Evolutionary conservation across 2,329 filamentous ascomycete genomes (phyloP).

Genomic region (Colletotrichum viniferum): DNA sequence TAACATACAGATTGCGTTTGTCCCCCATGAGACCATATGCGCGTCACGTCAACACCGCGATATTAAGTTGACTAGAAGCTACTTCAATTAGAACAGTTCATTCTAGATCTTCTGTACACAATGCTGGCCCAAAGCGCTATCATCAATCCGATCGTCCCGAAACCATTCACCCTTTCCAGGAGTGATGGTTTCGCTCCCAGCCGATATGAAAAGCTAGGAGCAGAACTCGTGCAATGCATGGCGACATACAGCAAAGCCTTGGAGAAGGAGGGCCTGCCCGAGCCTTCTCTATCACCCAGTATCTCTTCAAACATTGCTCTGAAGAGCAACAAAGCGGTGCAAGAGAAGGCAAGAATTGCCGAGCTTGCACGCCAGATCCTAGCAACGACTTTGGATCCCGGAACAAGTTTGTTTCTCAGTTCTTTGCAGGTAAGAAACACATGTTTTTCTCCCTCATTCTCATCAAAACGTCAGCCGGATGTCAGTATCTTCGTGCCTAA

Average conservation of each 20-base stretch:
- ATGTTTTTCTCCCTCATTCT: accelerated
- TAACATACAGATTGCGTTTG: accelerated
- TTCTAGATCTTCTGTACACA: not conserved
- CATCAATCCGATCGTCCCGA: not conserved
- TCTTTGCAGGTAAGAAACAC: not conserved
- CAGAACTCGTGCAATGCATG: not conserved
- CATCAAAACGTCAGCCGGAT: not conserved
- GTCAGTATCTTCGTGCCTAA: not conserved
- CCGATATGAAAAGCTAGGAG: not conserved
- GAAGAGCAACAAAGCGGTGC: not conserved
- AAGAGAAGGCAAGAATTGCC: not conserved
- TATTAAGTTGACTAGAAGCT: not conserved
- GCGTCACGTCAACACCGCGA: not conserved
- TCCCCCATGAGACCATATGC: not conserved
- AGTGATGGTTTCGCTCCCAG: not conserved
- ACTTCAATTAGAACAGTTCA: not conserved
- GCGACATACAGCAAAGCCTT: not conserved
- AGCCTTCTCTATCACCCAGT: not conserved
- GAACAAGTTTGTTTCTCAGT: not conserved
- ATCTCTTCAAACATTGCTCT: not conserved
- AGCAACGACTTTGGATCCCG: not conserved
- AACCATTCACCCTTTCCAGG: accelerated
- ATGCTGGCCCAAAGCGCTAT: not conserved
- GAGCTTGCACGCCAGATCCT: not conserved
- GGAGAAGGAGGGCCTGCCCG: not conserved